Evolutionary conservation across 495 filamentous ascomycete species (phyloP).

Genomic region (Hapsidospora chrysogenum): DNA sequence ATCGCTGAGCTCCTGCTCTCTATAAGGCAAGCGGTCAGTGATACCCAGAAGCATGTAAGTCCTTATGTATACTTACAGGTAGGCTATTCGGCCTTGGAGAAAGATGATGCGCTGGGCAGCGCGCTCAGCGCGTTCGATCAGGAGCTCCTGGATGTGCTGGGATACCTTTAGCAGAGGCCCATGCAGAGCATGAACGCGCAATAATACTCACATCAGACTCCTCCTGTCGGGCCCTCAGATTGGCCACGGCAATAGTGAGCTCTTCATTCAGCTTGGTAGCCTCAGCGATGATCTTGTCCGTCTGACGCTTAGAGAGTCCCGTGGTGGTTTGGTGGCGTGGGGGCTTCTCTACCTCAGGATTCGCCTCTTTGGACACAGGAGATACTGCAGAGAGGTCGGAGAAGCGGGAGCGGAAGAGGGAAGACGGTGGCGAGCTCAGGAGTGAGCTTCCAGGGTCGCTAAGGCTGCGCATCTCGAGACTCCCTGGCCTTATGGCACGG

Average conservation of each 20-base stretch:
- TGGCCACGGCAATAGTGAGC: slow-evolving; percentile 17
- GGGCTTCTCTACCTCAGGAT: neutral
- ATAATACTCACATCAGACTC: slow-evolving; percentile 28
- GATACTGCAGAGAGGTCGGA: neutral
- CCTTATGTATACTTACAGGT: slow-evolving; percentile 34
- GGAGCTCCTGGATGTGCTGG: slow-evolving; percentile 35
- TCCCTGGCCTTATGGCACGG: neutral
- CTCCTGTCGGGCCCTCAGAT: slow-evolving; percentile 25
- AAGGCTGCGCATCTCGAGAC: slow-evolving; percentile 1
- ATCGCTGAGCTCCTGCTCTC: slow-evolving; percentile 12
- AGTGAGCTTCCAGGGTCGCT: slow-evolving; percentile 5
- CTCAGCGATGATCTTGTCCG: slow-evolving; percentile 17
- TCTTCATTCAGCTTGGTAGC: slow-evolving; percentile 22
- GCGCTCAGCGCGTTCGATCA: slow-evolving; percentile 31
- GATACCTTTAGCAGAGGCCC: slow-evolving; percentile 2
- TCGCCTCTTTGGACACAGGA: neutral
- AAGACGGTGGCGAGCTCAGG: slow-evolving; percentile 8
- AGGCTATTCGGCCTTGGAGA: slow-evolving; percentile 27
- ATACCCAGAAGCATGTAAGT: neutral
- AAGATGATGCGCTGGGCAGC: slow-evolving; percentile 33
- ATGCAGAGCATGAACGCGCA: neutral
- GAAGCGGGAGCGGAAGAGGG: slow-evolving; percentile 3
- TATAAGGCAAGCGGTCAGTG: neutral
- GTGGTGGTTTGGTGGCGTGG: neutral
- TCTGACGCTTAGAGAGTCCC: slow-evolving; percentile 10